Conservation (phyloP, 345 rosid genomes). For the Linum tenue region DNA sequence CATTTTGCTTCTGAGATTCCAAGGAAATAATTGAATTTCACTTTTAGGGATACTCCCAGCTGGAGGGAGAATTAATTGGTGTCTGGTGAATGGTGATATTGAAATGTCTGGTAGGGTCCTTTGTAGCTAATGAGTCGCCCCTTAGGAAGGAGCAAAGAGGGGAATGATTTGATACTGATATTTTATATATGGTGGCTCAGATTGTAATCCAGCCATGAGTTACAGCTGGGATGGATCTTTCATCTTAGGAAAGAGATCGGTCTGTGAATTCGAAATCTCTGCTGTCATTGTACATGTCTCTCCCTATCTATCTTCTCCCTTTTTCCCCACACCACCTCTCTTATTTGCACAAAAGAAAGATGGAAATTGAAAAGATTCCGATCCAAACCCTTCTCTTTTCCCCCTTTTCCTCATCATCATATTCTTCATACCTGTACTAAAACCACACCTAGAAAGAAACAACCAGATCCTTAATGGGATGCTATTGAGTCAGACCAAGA, state of each 20-base stretch:
- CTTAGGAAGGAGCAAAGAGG: not conserved
- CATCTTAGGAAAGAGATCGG: no score
- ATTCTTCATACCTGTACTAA: not conserved
- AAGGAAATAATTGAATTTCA: slow-evolving; percentile 29
- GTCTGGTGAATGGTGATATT: not conserved
- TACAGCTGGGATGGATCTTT: not conserved
- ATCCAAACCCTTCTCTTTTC: not conserved
- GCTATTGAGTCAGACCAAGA: not conserved
- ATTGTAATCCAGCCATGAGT: not conserved
- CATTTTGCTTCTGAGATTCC: slow-evolving; percentile 8
- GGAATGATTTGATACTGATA: not conserved
- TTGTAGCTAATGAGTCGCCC: not conserved
- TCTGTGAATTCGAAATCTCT: not conserved
- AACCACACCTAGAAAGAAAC: not conserved
- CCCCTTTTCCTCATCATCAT: no score
- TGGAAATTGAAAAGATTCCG: not conserved
- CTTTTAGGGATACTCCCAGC: slow-evolving; percentile 45
- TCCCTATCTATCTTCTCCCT: not conserved
- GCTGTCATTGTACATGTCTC: not conserved
- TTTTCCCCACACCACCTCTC: not conserved
- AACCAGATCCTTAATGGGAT: not conserved
- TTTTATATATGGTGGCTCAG: not conserved
- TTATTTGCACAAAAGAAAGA: not conserved
- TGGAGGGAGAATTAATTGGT: slow-evolving; percentile 15
- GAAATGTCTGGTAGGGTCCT: not conserved